These are phyloP conservation scores for Diaporthe capsici DNA, from an alignment of 2,329 filamentous ascomycete species.

Conservation along the genomic window DNA sequence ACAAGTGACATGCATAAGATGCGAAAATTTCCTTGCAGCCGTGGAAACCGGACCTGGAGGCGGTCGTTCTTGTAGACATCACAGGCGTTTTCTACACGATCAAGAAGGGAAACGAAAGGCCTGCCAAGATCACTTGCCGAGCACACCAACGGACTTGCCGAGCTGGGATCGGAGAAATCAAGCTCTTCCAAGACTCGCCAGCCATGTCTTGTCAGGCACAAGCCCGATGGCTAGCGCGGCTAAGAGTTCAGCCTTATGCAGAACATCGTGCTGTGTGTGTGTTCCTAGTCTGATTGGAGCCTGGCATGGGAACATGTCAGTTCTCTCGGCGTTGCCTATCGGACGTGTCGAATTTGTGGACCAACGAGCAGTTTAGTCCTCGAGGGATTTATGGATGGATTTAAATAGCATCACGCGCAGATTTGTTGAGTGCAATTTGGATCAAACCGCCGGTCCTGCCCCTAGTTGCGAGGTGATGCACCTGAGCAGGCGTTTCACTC, in stretches of 20 bases:
- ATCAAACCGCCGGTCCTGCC: neutral
- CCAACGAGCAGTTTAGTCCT: neutral
- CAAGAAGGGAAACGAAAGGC: neutral
- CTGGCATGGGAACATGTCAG: neutral
- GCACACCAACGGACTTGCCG: constrained; percentile 13
- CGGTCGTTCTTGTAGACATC: neutral
- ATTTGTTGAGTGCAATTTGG: neutral
- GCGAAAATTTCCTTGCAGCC: neutral
- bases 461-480: neutral
- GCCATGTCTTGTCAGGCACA: constrained; percentile 19
- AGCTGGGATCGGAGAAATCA: constrained; percentile 15
- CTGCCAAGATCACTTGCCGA: neutral
- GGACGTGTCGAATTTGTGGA: constrained; percentile 11
- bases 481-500: neutral
- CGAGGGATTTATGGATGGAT: neutral
- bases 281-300: neutral
- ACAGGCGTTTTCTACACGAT: neutral
- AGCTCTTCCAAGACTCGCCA: constrained; percentile 30
- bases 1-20: too few relatives aligned
- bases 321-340: neutral
- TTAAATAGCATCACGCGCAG: neutral
- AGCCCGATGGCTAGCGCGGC: neutral
- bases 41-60: neutral
- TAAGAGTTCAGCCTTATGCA: neutral
- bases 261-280: too few relatives aligned